Base-by-base conservation (phyloP, 2,329 filamentous ascomycete genomes). In the Plenodomus lindquistii region DNA sequence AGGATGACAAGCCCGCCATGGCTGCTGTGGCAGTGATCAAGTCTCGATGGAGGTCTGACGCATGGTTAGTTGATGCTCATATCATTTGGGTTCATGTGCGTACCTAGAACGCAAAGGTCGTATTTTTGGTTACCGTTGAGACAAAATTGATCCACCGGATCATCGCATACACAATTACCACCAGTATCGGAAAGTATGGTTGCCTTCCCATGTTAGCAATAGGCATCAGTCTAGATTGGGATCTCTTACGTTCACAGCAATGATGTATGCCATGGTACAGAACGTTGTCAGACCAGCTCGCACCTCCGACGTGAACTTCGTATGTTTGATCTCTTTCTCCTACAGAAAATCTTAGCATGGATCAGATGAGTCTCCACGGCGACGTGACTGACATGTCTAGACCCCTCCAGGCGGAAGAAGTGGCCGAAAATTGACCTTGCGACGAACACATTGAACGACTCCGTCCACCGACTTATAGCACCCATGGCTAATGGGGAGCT, bases 11-110 rank as follows among this genome's bases (percentile, higher is more conserved):
- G 21, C 88, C 87, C 13, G 89, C 81, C 59, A 94, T 90, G 36
- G 89, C 90, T 21, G 91, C 89, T 9, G 91, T 96, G 8, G 87
- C 89, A 4, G 91, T 95, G 48, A 95, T 86, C 22, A 92, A 75
- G 61, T 95, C 91, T 22, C 89, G 85, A 69, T 88, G 86, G 62
- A 93, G 77, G 35, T 75, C 75, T 72, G 40, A 19, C 13, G 34
- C 50, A 27, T 50, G 40, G 18, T 46, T 36, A 46, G 45, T 1
- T 18, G 27, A 24, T 5, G 11, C 11, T 24, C 16, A 19, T 35
- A 9, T 18, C 8, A 2, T 17, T 3, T 39, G 5, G 13, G 8
- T 18, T 8, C n/a, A 42, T 18, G n/a, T 16, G 2, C 45, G 21
- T 52, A 69, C 70, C 69, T 62, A 66, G 55, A 18, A 61, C 73